Evolutionary conservation across 352 stramenopile genomes (phyloP).

Genomic region (Phytophthora boehmeriae): DNA sequence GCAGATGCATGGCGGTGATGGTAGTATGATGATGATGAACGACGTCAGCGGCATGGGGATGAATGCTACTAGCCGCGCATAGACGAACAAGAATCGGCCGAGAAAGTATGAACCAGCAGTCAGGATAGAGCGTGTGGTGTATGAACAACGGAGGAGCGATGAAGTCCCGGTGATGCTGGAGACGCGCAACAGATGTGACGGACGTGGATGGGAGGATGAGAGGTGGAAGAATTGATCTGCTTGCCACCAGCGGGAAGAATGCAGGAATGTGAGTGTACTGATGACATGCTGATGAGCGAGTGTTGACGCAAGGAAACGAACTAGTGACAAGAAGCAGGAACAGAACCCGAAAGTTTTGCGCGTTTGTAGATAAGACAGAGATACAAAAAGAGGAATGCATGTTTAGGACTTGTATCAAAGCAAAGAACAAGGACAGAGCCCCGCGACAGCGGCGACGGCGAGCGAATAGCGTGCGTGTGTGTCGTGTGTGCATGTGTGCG

Average conservation of each 20-base stretch:
- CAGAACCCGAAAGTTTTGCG: conserved; percentile 56
- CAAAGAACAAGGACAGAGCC: conserved; percentile 36
- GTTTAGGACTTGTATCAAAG: conserved; percentile 64
- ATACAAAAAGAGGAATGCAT: conserved; percentile 52
- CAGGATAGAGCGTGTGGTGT: conserved; percentile 34
- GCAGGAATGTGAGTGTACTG: conserved; percentile 29
- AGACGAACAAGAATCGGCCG: conserved; percentile 10
- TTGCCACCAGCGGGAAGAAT: conserved; percentile 15
- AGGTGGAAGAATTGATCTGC: conserved; percentile 12
- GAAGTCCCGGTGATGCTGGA: conserved; percentile 29
- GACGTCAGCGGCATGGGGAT: conserved; percentile 52
- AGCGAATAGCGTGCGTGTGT: conserved; percentile 18
- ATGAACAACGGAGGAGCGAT: conserved; percentile 24
- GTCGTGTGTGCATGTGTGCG: conserved; percentile 1
- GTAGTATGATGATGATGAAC: conserved; percentile 43
- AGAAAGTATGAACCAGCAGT: conserved; percentile 43
- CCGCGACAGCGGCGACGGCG: conserved; percentile 16
- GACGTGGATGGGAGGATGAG: background rate
- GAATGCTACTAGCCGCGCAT: conserved; percentile 58
- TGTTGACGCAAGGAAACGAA: conserved; percentile 12
- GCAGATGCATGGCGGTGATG: conserved; percentile 34
- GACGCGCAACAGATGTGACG: conserved; percentile 24
- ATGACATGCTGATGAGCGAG: conserved; percentile 7
- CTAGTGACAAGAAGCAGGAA: conserved; percentile 30
- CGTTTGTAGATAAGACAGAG: conserved; percentile 72